phyloP scores from a whole-genome alignment of 371 early-diverging fungal species.

The Mucor irregularis region DNA sequence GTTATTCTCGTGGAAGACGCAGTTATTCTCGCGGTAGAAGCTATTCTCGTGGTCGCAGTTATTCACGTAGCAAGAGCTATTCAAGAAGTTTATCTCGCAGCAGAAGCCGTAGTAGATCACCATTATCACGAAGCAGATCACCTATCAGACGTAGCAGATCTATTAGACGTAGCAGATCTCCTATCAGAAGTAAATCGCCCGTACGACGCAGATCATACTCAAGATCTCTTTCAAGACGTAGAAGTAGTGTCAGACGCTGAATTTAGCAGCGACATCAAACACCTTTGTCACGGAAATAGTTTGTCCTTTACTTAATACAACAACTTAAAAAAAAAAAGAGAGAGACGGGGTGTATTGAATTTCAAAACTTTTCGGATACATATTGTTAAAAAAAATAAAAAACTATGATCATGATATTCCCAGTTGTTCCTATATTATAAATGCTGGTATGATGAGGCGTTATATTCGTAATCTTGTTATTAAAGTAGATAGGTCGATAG shows the following conservation, averaged over 20 bases:
- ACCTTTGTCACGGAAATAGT: no score
- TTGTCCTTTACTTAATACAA: no score
- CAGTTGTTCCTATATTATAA: no score
- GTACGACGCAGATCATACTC: slow-evolving; percentile 5
- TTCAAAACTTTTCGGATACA: background rate
- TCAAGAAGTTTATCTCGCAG: slow-evolving; percentile 34
- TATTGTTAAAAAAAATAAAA: background rate
- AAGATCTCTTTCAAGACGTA: slow-evolving; percentile 16
- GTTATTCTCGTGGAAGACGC: slow-evolving; percentile 32
- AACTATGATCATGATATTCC: background rate
- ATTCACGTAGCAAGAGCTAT: slow-evolving; percentile 37
- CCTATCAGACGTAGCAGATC: slow-evolving; percentile 14
- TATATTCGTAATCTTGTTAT: background rate
- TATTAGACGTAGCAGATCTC: slow-evolving; percentile 11
- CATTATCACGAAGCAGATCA: slow-evolving; percentile 19
- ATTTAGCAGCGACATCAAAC: no score
- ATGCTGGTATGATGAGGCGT: no score
- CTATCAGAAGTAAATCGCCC: slow-evolving; percentile 14
- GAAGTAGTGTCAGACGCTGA: slow-evolving; percentile 9
- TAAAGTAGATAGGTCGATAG: slow-evolving; percentile 23
- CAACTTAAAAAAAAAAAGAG: no score
- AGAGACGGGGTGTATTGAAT: background rate
- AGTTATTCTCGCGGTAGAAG: slow-evolving; percentile 32
- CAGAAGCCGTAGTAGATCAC: slow-evolving; percentile 22
- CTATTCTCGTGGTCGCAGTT: slow-evolving; percentile 34